A percentile compares a stretch with the other conserved stretches of the same genome.
Conservation (phyloP, 768 basidiomycete genomes). For the Termitomyces titanicus region DNA sequence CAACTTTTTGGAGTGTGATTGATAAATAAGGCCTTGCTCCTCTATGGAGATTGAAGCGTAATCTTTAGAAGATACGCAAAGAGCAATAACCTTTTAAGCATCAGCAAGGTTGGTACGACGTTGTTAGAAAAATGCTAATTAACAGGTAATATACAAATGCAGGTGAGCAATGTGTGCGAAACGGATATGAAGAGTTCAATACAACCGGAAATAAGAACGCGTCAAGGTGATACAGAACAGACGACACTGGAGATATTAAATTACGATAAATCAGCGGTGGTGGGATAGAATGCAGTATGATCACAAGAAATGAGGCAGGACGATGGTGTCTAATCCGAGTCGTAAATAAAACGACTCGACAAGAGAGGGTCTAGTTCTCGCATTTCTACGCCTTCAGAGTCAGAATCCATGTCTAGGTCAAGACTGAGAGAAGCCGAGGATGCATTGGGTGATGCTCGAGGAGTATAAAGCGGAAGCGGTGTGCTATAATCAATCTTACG, state of each 20-base stretch:
- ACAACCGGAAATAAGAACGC: background rate
- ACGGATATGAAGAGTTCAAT: background rate
- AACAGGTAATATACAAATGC: background rate
- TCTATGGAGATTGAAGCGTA: too few relatives aligned
- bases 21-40: background rate
- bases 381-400: background rate
- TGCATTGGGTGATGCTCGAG: constrained; percentile 16
- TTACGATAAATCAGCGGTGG: background rate
- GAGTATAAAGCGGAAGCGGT: constrained; percentile 67
- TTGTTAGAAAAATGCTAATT: too few relatives aligned
- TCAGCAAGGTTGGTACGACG: too few relatives aligned
- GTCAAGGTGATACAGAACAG: background rate
- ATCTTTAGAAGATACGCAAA: background rate
- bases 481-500: constrained; percentile 60
- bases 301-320: background rate
- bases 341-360: background rate
- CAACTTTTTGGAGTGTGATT: too few relatives aligned
- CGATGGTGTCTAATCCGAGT: background rate
- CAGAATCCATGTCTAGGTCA: background rate
- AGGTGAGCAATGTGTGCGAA: background rate
- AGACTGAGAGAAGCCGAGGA: constrained; percentile 7
- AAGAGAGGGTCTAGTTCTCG: constrained; percentile 5
- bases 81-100: background rate
- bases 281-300: background rate
- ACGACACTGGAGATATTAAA: background rate